These are phyloP conservation scores for Pezicula neosporulosa DNA, from an alignment of 2,329 filamentous ascomycete genomes.

Conservation along the genomic window DNA sequence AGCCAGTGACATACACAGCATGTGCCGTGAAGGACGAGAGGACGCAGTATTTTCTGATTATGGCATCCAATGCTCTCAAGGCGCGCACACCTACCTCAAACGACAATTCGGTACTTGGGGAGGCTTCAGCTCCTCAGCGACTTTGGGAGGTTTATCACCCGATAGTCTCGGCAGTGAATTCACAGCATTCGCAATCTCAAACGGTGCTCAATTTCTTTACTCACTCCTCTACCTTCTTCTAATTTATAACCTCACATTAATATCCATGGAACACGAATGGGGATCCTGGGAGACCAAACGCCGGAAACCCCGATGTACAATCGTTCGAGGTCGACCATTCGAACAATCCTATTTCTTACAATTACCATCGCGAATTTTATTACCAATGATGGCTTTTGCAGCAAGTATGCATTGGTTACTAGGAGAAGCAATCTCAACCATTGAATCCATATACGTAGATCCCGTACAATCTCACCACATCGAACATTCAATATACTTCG, in stretches of 20 bases:
- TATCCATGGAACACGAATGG: constrained; percentile 21
- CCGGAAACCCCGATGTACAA: constrained; percentile 10
- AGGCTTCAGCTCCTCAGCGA: constrained; percentile 13
- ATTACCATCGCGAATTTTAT: constrained; percentile 10
- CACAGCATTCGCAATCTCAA: constrained; percentile 16
- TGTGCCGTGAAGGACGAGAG: not conserved
- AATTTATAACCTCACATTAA: constrained; percentile 17
- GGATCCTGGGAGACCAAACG: constrained; percentile 11
- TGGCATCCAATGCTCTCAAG: not conserved
- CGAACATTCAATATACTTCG: constrained; percentile 13
- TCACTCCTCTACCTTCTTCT: constrained; percentile 13
- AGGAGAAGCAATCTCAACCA: constrained; percentile 12
- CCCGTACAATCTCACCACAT: constrained; percentile 1
- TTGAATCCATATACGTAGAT: constrained; percentile 16
- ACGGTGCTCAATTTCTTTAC: constrained; percentile 17
- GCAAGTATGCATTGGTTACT: constrained; percentile 19
- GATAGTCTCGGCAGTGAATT: constrained; percentile 13
- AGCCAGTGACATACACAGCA: not conserved
- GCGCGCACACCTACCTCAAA: constrained; percentile 2
- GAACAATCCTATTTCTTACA: constrained; percentile 17
- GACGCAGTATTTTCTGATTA: too few species aligned
- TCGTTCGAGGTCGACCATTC: constrained; percentile 13
- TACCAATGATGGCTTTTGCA: constrained; percentile 14
- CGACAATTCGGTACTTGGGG: constrained; percentile 13
- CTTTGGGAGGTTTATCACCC: constrained; percentile 6